Conservation (phyloP, 1,139 yeast species). For the Yamadazyma conglobata region DNA sequence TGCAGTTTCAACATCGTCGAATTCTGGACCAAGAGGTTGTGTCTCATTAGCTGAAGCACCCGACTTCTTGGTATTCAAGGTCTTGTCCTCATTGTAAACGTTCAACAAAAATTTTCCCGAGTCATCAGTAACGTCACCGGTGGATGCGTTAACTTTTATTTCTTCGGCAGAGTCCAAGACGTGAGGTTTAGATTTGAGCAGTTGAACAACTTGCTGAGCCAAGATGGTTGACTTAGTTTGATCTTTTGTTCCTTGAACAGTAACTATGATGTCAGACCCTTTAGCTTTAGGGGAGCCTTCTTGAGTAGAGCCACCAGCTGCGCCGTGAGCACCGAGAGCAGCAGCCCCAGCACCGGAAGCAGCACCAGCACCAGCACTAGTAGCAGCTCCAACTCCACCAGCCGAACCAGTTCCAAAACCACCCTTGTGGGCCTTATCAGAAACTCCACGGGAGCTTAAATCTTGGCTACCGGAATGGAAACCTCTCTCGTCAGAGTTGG, state of each 20-base stretch:
- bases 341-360: constrained; percentile 2
- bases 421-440: background rate
- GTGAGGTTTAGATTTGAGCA: constrained; percentile 26
- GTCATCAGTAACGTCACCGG: constrained; percentile 33
- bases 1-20: constrained; percentile 1
- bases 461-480: background rate
- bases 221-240: constrained; percentile 25
- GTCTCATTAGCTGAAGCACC: constrained; percentile 9
- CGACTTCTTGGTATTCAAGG: constrained; percentile 1
- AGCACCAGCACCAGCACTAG: constrained; percentile 12
- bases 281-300: constrained; percentile 5
- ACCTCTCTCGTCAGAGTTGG: background rate
- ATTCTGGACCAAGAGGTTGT: constrained; percentile 7
- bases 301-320: too few species aligned
- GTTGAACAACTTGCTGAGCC: constrained; percentile 29
- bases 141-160: constrained; percentile 27
- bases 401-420: constrained; percentile 2
- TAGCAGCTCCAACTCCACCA: constrained; percentile 13
- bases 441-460: background rate
- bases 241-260: constrained; percentile 28
- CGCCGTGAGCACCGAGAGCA: too few species aligned
- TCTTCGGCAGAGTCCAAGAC: constrained; percentile 23
- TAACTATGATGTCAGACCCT: constrained; percentile 15
- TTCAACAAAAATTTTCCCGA: constrained; percentile 17
- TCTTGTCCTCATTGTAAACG: background rate